Base-by-base conservation (phyloP, 106 monocot species). In the Apostasia shenzhenica region DNA sequence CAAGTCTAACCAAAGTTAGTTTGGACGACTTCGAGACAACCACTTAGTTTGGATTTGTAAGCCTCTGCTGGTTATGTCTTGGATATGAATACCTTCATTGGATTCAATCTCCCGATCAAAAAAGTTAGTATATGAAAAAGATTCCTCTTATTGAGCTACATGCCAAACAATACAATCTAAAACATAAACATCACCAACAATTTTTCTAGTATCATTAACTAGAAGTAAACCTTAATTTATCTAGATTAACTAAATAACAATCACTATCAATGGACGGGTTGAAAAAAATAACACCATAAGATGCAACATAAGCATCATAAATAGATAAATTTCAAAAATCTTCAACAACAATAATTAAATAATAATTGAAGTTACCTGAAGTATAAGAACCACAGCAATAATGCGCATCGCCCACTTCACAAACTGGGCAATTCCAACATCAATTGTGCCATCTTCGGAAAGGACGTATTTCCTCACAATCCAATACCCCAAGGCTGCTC, bases 401-500 rank as follows among this genome's bases (percentile, higher is more conserved):
- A 81, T 39, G 51, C 87, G 89, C 90, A 99, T 85, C 40, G 97
- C 80, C 97, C 92, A 99, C 72, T 83, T 85, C 37, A 93, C 97
- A 82, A 99, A 99, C 47, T 81, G 87, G 26, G 92, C 81, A 63
- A 93, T 75, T 14, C 83, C 78, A 67, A 79, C 70, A 85, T 93
- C 90, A 4, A 99, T 87, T 68, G 54, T 77, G n/a, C 97, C 97
- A 87, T 99, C 83, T 50, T 84, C 75, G 43, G 81, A 85, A 68
- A 99, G 76, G 45, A 99, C 71, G 70, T 85, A 93, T 67, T 85
- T 99, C 51, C 92, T 79, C 48, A 99, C 97, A 59, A 85, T 83
- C 92, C 92, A 99, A 67, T 81, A 99, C 49, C 97, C 97, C 59
- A 99, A 61, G 81, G 81, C 92, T 67, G 92, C 97, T 50, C 97